Evolutionary conservation across 2,329 filamentous ascomycete species (phyloP).

Genomic region (Penicillium palitans): DNA sequence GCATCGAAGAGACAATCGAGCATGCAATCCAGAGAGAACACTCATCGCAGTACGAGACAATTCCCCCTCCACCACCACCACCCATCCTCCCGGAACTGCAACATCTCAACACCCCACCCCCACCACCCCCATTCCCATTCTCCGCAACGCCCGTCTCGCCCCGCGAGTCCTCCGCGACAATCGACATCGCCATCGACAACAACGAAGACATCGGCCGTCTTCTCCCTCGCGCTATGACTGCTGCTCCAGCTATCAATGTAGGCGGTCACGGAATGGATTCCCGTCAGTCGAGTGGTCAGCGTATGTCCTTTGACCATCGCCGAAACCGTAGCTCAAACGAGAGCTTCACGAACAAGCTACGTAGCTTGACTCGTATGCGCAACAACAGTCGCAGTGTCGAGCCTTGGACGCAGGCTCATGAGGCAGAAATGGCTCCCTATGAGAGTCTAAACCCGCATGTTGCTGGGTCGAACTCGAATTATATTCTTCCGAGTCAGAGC

Average conservation of each 20-base stretch:
- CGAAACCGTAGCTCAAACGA: constrained; percentile 59
- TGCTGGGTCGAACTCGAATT: constrained; percentile 14
- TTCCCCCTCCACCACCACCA: constrained; percentile 24
- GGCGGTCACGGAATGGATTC: constrained; percentile 17
- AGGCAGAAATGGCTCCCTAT: constrained; percentile 26
- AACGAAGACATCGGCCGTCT: constrained; percentile 38
- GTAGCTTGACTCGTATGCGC: constrained; percentile 59
- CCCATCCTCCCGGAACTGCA: constrained; percentile 62
- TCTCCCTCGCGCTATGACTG: constrained; percentile 40
- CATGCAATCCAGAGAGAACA: constrained; percentile 27
- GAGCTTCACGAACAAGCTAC: constrained; percentile 55
- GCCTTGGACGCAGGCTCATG: constrained; percentile 23
- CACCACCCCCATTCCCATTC: constrained; percentile 49
- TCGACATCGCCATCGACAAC: constrained; percentile 46
- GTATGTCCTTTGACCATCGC: constrained; percentile 50
- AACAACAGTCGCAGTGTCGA: constrained; percentile 54
- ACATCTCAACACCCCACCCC: constrained; percentile 58
- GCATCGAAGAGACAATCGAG: constrained; percentile 57
- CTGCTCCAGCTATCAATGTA: constrained; percentile 31
- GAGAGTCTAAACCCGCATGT: constrained; percentile 28
- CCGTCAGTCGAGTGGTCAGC: constrained; percentile 35
- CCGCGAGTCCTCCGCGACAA: constrained; percentile 41
- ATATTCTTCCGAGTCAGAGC: constrained; percentile 17
- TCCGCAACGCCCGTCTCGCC: constrained; percentile 30
- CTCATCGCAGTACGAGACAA: constrained; percentile 19